Evolutionary conservation across 345 rosid genomes (phyloP).

Genomic region (Melastoma malabathricum): DNA sequence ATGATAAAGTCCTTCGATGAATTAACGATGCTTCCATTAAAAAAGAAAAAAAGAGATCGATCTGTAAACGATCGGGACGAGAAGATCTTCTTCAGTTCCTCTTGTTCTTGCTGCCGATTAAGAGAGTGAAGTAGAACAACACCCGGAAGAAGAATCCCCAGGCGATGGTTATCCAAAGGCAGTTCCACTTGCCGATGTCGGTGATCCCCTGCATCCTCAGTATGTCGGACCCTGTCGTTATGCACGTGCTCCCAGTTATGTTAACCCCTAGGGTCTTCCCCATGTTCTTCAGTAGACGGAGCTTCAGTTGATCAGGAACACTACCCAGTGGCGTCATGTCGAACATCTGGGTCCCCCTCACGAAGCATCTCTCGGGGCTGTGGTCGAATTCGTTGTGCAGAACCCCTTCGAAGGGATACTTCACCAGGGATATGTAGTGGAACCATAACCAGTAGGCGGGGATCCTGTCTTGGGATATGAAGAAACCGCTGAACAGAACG

Average conservation of each 20-base stretch:
- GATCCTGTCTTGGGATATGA: conserved; percentile 63
- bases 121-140: conserved; percentile 59
- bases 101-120: conserved; percentile 87
- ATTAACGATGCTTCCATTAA: no score
- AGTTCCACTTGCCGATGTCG: conserved; percentile 64
- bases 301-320: conserved; percentile 29
- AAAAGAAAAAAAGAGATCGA: no score
- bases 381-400: conserved; percentile 53
- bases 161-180: conserved; percentile 77
- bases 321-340: conserved; percentile 59
- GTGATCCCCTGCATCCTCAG: conserved; percentile 61
- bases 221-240: conserved; percentile 58
- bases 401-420: conserved; percentile 69
- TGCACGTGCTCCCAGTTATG: conserved; percentile 55
- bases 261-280: conserved; percentile 42
- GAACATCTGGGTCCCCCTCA: conserved; percentile 62
- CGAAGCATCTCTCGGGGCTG: conserved; percentile 46
- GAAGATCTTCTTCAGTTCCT: no score
- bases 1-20: no score
- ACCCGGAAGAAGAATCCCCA: conserved; percentile 92
- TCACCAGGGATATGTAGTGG: conserved; percentile 75
- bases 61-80: no score
- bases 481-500: conserved; percentile 88
- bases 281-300: conserved; percentile 42
- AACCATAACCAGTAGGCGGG: conserved; percentile 87